A percentile compares a stretch with the other conserved stretches of the same genome.
Conservation (phyloP, 2,329 filamentous ascomycete genomes). For the Colletotrichum ledebouriae region DNA sequence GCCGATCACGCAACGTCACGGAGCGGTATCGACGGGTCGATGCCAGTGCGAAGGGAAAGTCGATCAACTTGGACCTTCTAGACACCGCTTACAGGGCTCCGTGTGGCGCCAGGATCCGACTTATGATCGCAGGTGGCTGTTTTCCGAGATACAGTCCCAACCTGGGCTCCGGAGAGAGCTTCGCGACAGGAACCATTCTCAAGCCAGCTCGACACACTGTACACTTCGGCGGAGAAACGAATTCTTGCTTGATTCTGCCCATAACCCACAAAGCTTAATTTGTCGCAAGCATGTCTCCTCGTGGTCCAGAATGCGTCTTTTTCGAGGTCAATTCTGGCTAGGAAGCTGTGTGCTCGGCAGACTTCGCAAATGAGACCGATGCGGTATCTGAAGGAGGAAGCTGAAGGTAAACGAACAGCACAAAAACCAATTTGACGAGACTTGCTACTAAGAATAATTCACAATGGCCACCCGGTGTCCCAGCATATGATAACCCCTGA, state of each 20-base stretch:
- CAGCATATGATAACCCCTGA: no score
- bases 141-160: constrained; percentile 44
- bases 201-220: constrained; percentile 40
- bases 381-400: no score
- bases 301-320: no score
- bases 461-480: no score
- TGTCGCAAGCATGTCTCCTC: background rate
- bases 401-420: no score
- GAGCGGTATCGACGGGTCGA: constrained; percentile 45
- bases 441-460: no score
- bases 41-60: background rate
- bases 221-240: constrained; percentile 10
- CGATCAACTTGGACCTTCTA: constrained; percentile 24
- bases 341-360: no score
- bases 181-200: constrained; percentile 38
- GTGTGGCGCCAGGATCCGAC: constrained; percentile 43
- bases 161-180: constrained; percentile 43
- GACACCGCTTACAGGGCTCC: constrained; percentile 45
- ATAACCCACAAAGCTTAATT: background rate
- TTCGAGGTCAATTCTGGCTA: no score
- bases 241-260: constrained; percentile 16
- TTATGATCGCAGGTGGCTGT: constrained; percentile 45
- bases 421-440: no score
- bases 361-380: no score
- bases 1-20: constrained; percentile 45